Percentiles rank a stretch among this genome's conserved stretches.
phyloP scores from a whole-genome alignment of 306 rosid genomes.

The Vicia villosa region DNA sequence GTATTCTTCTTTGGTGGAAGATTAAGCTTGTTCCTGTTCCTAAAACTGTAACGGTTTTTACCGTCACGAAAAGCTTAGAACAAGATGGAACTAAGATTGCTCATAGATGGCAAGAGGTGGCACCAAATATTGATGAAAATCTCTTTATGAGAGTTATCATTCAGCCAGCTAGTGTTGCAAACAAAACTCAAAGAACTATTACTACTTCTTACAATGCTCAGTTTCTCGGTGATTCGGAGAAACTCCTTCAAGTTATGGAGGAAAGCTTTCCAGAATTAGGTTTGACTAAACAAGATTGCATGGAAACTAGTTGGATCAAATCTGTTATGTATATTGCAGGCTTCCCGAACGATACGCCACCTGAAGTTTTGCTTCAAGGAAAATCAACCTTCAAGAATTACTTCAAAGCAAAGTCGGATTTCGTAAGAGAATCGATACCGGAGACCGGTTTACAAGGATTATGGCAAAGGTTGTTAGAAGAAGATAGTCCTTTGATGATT shows the following conservation, averaged over 20 bases:
- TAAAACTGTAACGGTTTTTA: constrained; percentile 65
- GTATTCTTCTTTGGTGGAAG: constrained; percentile 85
- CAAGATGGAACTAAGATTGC: constrained; percentile 61
- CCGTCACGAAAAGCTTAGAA: constrained; percentile 55
- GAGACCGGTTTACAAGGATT: constrained; percentile 62
- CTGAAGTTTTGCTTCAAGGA: constrained; percentile 64
- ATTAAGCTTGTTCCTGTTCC: constrained; percentile 80
- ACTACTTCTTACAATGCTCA: constrained; percentile 64
- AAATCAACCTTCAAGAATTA: constrained; percentile 64
- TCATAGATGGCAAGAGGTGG: constrained; percentile 72
- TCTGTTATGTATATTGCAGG: constrained; percentile 78
- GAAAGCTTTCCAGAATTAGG: constrained; percentile 71
- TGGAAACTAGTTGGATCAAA: constrained; percentile 74
- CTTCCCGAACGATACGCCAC: constrained; percentile 56
- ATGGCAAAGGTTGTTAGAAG: constrained; percentile 66
- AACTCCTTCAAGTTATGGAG: constrained; percentile 55
- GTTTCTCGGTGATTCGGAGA: constrained; percentile 58
- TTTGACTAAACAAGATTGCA: constrained; percentile 53
- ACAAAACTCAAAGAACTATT: constrained; percentile 54
- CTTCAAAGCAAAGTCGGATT: constrained; percentile 93
- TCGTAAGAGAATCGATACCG: constrained; percentile 63
- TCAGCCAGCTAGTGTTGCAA: constrained; percentile 36
- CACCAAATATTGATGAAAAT: constrained; percentile 59
- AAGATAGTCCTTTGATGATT: constrained; percentile 53
- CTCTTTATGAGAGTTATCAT: constrained; percentile 65